Evolutionary conservation across 78 protist genomes (phyloP).

Genomic region (Isochrysis galbana): DNA sequence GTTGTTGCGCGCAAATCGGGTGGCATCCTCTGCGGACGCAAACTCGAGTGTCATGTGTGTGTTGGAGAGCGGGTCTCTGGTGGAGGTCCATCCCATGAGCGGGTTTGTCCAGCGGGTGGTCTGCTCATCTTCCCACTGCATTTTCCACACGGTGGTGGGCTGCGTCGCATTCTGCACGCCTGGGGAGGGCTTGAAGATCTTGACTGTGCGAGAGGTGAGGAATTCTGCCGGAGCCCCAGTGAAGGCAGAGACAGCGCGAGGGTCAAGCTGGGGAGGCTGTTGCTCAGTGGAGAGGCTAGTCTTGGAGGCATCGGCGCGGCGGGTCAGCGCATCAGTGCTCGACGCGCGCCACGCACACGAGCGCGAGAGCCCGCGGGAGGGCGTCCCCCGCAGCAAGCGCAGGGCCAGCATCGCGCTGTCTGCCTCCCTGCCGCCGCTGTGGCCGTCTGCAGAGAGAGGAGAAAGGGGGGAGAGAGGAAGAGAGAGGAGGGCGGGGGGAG

Average conservation of each 20-base stretch:
- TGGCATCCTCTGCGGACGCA: neutral
- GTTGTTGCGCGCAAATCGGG: neutral
- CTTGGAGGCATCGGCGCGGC: neutral
- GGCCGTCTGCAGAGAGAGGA: no score
- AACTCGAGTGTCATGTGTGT: neutral
- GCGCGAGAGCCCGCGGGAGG: no score
- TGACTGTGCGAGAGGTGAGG: neutral
- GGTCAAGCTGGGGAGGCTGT: neutral
- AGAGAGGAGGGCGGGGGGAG: no score
- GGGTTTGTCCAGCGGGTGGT: neutral
- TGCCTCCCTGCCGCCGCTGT: no score
- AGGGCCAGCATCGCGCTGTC: no score
- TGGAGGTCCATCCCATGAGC: conserved; percentile 13
- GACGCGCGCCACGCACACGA: no score
- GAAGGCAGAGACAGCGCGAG: neutral
- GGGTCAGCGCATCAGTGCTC: neutral
- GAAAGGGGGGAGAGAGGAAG: no score
- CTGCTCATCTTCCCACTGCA: neutral
- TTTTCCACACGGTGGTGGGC: neutral
- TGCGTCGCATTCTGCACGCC: neutral
- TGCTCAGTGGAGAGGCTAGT: neutral
- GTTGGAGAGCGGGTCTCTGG: neutral
- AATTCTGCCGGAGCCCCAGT: neutral
- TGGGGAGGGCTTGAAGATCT: neutral
- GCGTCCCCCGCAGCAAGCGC: no score